Evolutionary conservation across 2,329 filamentous ascomycete species (phyloP).

Genomic region (Pseudopyrenochaeta lycopersici): DNA sequence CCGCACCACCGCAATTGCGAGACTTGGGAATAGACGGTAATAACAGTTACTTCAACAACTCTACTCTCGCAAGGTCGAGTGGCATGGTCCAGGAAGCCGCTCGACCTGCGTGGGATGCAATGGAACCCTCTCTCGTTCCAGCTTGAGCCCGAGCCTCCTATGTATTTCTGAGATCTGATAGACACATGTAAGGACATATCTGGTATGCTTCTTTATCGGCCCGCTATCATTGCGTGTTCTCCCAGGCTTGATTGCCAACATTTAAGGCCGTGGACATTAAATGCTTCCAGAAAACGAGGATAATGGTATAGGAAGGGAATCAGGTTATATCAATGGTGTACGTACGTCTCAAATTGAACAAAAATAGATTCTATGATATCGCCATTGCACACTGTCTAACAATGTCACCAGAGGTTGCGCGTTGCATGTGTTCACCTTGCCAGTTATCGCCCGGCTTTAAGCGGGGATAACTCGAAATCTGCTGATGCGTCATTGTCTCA

Average conservation of each 20-base stretch:
- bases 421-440: too few species aligned
- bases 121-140: background rate
- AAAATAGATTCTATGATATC: background rate
- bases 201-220: too few species aligned
- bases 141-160: background rate
- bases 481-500: too few species aligned
- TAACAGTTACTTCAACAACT: slow-evolving; percentile 48
- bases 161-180: background rate
- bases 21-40: slow-evolving; percentile 49
- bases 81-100: background rate
- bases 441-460: too few species aligned
- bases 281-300: background rate
- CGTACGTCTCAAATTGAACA: background rate
- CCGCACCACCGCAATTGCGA: slow-evolving; percentile 49
- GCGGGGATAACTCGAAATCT: too few species aligned
- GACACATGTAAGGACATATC: background rate
- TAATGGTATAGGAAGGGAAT: background rate
- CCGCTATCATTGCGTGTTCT: too few species aligned
- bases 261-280: background rate
- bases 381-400: too few species aligned
- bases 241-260: background rate
- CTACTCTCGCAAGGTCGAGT: background rate
- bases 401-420: too few species aligned
- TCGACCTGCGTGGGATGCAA: background rate
- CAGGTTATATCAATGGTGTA: background rate